Percentiles rank a stretch among this genome's conserved stretches.
These are phyloP conservation scores for Syncephalastrum monosporum DNA, from an alignment of 371 early-diverging fungal genomes.

Conservation along the genomic window DNA sequence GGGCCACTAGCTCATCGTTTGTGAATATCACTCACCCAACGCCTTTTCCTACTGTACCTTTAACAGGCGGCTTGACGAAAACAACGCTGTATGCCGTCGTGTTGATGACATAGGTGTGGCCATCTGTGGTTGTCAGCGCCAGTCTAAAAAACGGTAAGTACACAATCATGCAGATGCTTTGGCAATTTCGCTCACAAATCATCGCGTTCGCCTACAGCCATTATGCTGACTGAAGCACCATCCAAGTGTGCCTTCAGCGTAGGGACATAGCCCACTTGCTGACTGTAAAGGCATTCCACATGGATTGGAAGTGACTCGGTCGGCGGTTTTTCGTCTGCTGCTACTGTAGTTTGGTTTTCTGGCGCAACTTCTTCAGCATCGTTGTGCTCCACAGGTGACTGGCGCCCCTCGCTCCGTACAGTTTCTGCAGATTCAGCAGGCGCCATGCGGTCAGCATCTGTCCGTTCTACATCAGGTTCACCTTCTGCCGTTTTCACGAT, in stretches of 20 bases:
- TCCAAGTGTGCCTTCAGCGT: constrained; percentile 4
- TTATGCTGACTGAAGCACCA: not conserved
- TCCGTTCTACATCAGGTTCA: too few species aligned
- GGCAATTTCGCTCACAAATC: constrained; percentile 1
- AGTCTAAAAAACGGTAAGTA: constrained; percentile 2
- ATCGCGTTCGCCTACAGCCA: constrained; percentile 3
- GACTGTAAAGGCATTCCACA: too few species aligned
- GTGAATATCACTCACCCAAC: not conserved
- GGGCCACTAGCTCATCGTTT: too few species aligned
- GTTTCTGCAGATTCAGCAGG: too few species aligned
- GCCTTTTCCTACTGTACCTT: not conserved
- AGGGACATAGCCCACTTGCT: constrained; percentile 3
- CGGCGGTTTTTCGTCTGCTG: not conserved
- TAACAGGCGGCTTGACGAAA: not conserved
- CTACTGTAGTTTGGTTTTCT: not conserved
- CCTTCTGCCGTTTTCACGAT: too few species aligned
- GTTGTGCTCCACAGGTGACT: too few species aligned
- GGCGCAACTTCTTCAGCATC: too few species aligned
- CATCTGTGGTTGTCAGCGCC: constrained; percentile 1
- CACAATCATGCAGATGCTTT: not conserved
- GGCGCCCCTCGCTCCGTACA: too few species aligned
- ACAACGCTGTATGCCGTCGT: not conserved
- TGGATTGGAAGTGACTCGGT: not conserved
- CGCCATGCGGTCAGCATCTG: too few species aligned
- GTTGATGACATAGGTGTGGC: constrained; percentile 6